Evolutionary conservation across 2,329 filamentous ascomycete species (phyloP).

Genomic region (Tolypocladium sp.): DNA sequence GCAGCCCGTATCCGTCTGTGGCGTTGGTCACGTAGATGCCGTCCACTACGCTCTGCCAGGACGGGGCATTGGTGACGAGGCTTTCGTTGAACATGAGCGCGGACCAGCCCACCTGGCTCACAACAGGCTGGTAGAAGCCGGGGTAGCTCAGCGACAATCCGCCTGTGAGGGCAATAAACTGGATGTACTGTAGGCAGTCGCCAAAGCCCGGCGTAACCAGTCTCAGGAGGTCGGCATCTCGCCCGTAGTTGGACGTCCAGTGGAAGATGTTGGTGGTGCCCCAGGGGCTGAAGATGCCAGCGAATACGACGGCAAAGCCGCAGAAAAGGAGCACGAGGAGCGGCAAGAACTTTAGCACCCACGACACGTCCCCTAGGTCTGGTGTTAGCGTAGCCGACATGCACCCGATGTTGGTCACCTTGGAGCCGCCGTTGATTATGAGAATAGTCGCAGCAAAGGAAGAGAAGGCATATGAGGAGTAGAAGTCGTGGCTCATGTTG

Average conservation of each 20-base stretch:
- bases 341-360: conserved; percentile 66
- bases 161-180: conserved; percentile 85
- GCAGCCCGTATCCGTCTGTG: conserved; percentile 76
- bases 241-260: conserved; percentile 96
- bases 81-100: conserved; percentile 87
- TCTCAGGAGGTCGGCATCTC: conserved; percentile 83
- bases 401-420: conserved; percentile 62
- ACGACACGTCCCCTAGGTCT: conserved; percentile 62
- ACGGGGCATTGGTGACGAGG: conserved; percentile 61
- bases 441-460: conserved; percentile 67
- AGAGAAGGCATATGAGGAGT: conserved; percentile 77
- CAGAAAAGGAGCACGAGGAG: conserved; percentile 70
- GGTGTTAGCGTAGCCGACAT: conserved; percentile 78
- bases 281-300: conserved; percentile 88
- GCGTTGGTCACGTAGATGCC: conserved; percentile 79
- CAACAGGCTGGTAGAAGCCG: conserved; percentile 85
- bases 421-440: conserved; percentile 64
- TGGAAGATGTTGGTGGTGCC: conserved; percentile 82
- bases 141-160: conserved; percentile 81
- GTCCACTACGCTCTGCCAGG: conserved; percentile 62
- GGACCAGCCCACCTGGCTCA: conserved; percentile 85
- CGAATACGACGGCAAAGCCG: conserved; percentile 72
- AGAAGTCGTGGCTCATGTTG: conserved; percentile 63
- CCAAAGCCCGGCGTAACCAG: conserved; percentile 93
- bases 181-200: conserved; percentile 93